Base-by-base conservation (phyloP, 108 stramenopile species). In the Cyclotella baltica region DNA sequence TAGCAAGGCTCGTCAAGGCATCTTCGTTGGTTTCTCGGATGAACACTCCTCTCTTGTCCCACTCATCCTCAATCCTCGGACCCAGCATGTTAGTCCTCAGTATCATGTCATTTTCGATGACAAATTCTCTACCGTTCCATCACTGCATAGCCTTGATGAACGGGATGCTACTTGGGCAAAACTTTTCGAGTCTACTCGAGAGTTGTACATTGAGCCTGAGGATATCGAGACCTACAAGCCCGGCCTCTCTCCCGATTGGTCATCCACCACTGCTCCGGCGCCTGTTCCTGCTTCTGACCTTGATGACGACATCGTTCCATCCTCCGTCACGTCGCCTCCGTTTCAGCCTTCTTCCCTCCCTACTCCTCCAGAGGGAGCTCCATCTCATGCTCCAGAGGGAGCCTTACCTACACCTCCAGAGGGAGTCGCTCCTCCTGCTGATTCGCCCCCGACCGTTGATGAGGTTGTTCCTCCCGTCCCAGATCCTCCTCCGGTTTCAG, bases 21-120 rank as follows among this genome's bases (percentile, higher is more conserved):
- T 52, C 19, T 52, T 52, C n/a, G 51, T 52, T 52, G 51, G 51
- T 4, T 52, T 52, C 51, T 52, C 51, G 4, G 4, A 4, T 4
- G 51, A 52, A 4, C 51, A 52, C 51, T 52, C 51, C n/a, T 19
- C 51, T 4, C 4, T 19, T 13, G 51, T 52, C n/a, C 51, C 51
- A 19, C n/a, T 52, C 19, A n/a, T 52, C 11, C 19, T 19, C 51
- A 52, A 52, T n/a, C 11, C 19, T 52, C 19, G 19, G 9, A 68
- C 67, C 4, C 28, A 31, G 13, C 28, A 29, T 65, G 34, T 72
- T 43, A 25, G 30, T 11, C 72, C 72, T 18, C 72, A 72, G 56
- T 72, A 33, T 30, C 72, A 72, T 47, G 72, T 72, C 31, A 52
- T 52, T n/a, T 52, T 52, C 19, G 51, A 52, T n/a, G 70, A 71